Evolutionary conservation across 768 basidiomycete genomes (phyloP).

Genomic region (Pleurotus eryngii): DNA sequence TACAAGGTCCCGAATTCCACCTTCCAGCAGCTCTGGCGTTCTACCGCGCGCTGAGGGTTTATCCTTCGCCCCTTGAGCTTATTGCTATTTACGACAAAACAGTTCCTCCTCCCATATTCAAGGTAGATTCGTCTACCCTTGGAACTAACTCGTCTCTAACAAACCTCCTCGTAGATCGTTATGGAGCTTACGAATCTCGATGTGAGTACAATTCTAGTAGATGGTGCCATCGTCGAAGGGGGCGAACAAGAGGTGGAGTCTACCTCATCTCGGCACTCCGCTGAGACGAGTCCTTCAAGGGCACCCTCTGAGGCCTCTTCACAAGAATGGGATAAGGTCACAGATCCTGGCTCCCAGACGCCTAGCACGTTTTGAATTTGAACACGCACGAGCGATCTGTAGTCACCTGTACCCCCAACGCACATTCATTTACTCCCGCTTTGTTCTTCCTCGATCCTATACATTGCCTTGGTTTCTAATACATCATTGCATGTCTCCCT

Average conservation of each 20-base stretch:
- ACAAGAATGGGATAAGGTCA: slow-evolving; percentile 87
- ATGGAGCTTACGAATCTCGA: slow-evolving; percentile 86
- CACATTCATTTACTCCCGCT: slow-evolving; percentile 11
- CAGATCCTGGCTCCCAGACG: slow-evolving; percentile 64
- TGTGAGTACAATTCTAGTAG: slow-evolving; percentile 60
- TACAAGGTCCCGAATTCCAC: slow-evolving; percentile 69
- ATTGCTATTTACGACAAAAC: slow-evolving; percentile 94
- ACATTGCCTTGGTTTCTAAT: slow-evolving; percentile 49
- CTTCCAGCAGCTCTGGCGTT: slow-evolving; percentile 85
- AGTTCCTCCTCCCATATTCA: slow-evolving; percentile 76
- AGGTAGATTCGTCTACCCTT: slow-evolving; percentile 38
- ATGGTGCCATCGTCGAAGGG: slow-evolving; percentile 24
- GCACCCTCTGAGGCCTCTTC: slow-evolving; percentile 86
- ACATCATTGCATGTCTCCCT: slow-evolving; percentile 31
- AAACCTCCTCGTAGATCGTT: slow-evolving; percentile 43
- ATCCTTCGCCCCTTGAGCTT: slow-evolving; percentile 92
- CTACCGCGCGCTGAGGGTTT: slow-evolving; percentile 91
- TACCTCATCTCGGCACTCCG: not conserved
- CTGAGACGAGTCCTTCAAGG: slow-evolving; percentile 56
- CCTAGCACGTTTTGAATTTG: slow-evolving; percentile 19
- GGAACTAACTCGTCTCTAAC: slow-evolving; percentile 3
- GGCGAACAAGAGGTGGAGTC: slow-evolving; percentile 49
- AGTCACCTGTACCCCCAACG: slow-evolving; percentile 6
- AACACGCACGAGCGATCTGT: slow-evolving; percentile 1
- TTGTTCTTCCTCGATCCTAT: slow-evolving; percentile 20